Percentiles rank a stretch among this genome's conserved stretches.
These are phyloP conservation scores for Combretum micranthum DNA, from an alignment of 345 rosid species.

Conservation along the genomic window DNA sequence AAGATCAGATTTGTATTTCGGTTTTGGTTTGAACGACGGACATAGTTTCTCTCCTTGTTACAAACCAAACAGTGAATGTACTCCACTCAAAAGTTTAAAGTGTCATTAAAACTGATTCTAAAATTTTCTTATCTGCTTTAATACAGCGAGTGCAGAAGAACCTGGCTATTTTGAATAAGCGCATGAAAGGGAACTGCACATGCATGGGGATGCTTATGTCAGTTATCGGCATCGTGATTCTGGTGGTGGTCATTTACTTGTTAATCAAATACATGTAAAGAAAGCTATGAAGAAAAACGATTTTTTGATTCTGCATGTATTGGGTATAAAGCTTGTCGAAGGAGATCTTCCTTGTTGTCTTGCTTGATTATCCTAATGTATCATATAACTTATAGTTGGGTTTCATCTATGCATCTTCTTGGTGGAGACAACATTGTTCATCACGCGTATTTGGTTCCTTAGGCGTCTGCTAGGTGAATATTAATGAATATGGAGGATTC, in stretches of 20 bases:
- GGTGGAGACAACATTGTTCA: too few relatives aligned
- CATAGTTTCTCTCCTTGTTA: not conserved
- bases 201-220: conserved; percentile 32
- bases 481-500: too few relatives aligned
- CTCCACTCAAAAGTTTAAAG: not conserved
- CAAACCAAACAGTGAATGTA: not conserved
- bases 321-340: not conserved
- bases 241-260: conserved; percentile 21
- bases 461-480: too few relatives aligned
- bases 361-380: not conserved
- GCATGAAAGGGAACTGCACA: conserved; percentile 31
- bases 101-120: not conserved
- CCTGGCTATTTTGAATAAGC: conserved; percentile 31
- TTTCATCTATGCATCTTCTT: too few relatives aligned
- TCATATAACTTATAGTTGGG: too few relatives aligned
- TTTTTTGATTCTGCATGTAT: not conserved
- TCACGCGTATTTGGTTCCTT: too few relatives aligned
- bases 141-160: conserved; percentile 39
- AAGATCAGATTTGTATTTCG: too few relatives aligned
- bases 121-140: not conserved
- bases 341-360: conserved; percentile 1
- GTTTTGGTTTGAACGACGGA: too few relatives aligned
- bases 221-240: conserved; percentile 26
- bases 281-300: not conserved
- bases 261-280: conserved; percentile 29